phyloP scores from a whole-genome alignment of 2,329 filamentous ascomycete species.

The Pseudonectria buxi region DNA sequence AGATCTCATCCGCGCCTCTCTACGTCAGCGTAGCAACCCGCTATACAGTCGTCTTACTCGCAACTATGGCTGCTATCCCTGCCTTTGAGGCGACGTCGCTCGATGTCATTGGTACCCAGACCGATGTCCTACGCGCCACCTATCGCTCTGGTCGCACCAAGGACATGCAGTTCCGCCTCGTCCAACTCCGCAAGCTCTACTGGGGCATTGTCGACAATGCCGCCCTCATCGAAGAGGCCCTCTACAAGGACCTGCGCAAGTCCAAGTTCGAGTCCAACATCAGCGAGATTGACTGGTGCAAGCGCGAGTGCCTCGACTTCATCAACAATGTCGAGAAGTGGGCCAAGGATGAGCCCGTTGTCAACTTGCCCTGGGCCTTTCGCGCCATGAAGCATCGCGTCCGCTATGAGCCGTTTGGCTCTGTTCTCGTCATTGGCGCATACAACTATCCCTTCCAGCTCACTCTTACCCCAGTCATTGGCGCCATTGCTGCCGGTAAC shows the following conservation, averaged over 20 bases:
- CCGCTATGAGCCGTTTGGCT: constrained; percentile 80
- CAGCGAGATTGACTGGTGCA: constrained; percentile 69
- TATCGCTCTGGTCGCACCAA: constrained; percentile 78
- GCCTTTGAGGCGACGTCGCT: constrained; percentile 55
- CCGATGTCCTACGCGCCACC: constrained; percentile 56
- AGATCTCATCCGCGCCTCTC: too few relatives aligned
- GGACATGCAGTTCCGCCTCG: constrained; percentile 70
- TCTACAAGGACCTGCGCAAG: constrained; percentile 73
- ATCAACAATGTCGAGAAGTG: constrained; percentile 74
- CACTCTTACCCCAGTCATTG: constrained; percentile 69
- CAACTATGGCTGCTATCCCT: constrained; percentile 33
- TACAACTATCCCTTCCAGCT: constrained; percentile 94
- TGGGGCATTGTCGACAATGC: constrained; percentile 83
- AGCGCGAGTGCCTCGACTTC: constrained; percentile 75
- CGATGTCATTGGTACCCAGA: constrained; percentile 57
- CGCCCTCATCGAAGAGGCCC: constrained; percentile 65
- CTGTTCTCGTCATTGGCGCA: constrained; percentile 78
- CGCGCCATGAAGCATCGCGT: constrained; percentile 66
- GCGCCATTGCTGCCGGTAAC: constrained; percentile 88
- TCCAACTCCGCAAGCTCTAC: constrained; percentile 89
- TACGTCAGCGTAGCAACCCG: too few relatives aligned
- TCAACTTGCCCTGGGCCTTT: constrained; percentile 62
- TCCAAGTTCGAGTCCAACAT: constrained; percentile 65
- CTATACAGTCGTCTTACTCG: too few relatives aligned
- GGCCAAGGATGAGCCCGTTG: constrained; percentile 71